Evolutionary conservation across 2,329 filamentous ascomycete genomes (phyloP).

Genomic region (Pestalotiopsis sp.): DNA sequence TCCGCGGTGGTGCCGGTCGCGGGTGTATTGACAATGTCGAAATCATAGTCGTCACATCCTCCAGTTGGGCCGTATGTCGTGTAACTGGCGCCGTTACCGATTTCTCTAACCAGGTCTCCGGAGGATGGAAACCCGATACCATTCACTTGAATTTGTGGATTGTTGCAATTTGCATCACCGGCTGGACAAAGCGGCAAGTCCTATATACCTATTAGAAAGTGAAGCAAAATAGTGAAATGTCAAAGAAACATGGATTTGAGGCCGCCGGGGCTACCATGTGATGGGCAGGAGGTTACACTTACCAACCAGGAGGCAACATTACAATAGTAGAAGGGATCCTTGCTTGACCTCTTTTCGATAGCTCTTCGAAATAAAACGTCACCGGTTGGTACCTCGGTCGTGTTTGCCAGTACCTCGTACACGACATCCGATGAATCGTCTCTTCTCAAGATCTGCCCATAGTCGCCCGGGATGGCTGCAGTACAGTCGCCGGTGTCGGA

Average conservation of each 20-base stretch:
- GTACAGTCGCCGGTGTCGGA: background rate
- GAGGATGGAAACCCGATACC: background rate
- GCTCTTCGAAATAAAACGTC: background rate
- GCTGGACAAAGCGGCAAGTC: background rate
- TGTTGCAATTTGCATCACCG: background rate
- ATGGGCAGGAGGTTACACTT: background rate
- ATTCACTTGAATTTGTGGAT: background rate
- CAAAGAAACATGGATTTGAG: background rate
- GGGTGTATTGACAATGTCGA: background rate
- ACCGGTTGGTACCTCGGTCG: background rate
- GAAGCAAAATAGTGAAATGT: background rate
- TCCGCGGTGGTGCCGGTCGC: background rate
- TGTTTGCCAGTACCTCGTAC: background rate
- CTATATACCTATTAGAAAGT: background rate
- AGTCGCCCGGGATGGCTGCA: background rate
- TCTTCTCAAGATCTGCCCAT: background rate
- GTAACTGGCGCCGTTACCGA: background rate
- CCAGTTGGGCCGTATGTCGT: background rate
- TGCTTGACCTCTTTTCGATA: background rate
- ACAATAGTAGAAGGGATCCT: background rate
- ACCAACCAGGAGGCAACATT: background rate
- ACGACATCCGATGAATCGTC: background rate
- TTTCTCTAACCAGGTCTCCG: background rate
- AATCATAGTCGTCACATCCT: background rate
- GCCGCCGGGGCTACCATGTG: background rate